These are phyloP conservation scores for Juglanconis oblonga DNA, from an alignment of 2,329 filamentous ascomycete species.

Conservation along the genomic window DNA sequence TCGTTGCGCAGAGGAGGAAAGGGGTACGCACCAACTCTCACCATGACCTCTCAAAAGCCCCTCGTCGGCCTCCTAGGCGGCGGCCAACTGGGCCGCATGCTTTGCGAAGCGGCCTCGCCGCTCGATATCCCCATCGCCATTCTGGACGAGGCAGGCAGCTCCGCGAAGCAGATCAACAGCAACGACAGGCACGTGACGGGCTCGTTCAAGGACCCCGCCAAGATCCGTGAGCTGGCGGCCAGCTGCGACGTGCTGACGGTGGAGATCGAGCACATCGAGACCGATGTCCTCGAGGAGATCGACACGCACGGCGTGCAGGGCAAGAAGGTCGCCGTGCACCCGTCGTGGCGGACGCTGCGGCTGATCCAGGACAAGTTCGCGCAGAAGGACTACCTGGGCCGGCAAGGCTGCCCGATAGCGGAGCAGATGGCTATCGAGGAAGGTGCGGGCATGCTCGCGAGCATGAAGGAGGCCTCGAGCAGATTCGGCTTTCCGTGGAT, in stretches of 20 bases:
- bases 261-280: slow-evolving; percentile 94
- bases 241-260: slow-evolving; percentile 81
- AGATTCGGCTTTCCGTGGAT: slow-evolving; percentile 81
- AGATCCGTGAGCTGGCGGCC: slow-evolving; percentile 75
- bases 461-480: slow-evolving; percentile 61
- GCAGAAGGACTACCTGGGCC: slow-evolving; percentile 78
- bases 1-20: slow-evolving; percentile 9
- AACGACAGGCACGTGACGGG: slow-evolving; percentile 74
- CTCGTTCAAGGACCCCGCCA: slow-evolving; percentile 80
- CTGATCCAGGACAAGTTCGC: slow-evolving; percentile 91
- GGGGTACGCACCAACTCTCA: not conserved
- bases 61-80: slow-evolving; percentile 53
- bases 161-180: slow-evolving; percentile 82
- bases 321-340: slow-evolving; percentile 64
- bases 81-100: slow-evolving; percentile 88
- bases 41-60: slow-evolving; percentile 22
- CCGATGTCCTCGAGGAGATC: slow-evolving; percentile 83
- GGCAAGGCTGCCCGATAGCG: slow-evolving; percentile 68
- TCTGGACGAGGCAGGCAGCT: slow-evolving; percentile 72
- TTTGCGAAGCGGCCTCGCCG: slow-evolving; percentile 75
- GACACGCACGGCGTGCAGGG: slow-evolving; percentile 59
- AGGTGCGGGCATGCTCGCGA: slow-evolving; percentile 52
- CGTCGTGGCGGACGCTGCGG: slow-evolving; percentile 81
- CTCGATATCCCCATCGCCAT: slow-evolving; percentile 77
- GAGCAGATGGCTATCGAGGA: slow-evolving; percentile 63